Evolutionary conservation across 306 rosid genomes (phyloP), one percentile per base, ranked within the genome.

Genomic region (Gastrolobium villosum): DNA sequence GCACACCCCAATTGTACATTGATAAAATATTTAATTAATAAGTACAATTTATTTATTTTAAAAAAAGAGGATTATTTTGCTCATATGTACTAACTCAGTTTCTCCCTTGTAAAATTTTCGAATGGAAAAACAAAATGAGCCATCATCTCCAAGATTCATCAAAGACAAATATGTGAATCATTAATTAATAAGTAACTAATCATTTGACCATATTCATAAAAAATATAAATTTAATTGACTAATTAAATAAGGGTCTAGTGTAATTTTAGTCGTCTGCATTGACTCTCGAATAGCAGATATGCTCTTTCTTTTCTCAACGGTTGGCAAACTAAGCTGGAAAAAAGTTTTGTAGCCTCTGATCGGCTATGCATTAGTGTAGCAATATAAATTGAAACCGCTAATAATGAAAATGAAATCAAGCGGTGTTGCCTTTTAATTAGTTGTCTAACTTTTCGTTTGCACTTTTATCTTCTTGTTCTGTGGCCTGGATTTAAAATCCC

Each of bases 271-370:
- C 31, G 40, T 65, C 31, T 62, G 15, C 70, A 53, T 80, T 79
- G 91, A 84, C 88, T 82, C 80, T 67, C 39, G 74, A 36, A 48
- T 49, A 53, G 32, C 65, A 14, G 8, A 35, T 36, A 36, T 55
- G 46, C 69, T 67, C 76, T 9, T 67, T 28, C 14, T 54, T 87
- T 78, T 82, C 83, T 75, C 76, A 78, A 81, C 50, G 85, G 84
- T 84, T 87, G 88, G 82, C 87, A 72, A 86, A 86, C 87, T 46
- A 83, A 83, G 79, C 49, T 52, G 55, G 62, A 72, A 86, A 75
- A 13, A 32, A 28, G 31, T 39, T 78, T 37, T 36, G 28, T 37
- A 31, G 65, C 55, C n/a, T 57, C 61, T 28, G 44, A 78, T 69
- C 11, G 7, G 26, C 70, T 56, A 26, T 31, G 37, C 28, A 26